Base-by-base conservation (phyloP, 2,329 filamentous ascomycete genomes). In the Stromatinia cepivora region DNA sequence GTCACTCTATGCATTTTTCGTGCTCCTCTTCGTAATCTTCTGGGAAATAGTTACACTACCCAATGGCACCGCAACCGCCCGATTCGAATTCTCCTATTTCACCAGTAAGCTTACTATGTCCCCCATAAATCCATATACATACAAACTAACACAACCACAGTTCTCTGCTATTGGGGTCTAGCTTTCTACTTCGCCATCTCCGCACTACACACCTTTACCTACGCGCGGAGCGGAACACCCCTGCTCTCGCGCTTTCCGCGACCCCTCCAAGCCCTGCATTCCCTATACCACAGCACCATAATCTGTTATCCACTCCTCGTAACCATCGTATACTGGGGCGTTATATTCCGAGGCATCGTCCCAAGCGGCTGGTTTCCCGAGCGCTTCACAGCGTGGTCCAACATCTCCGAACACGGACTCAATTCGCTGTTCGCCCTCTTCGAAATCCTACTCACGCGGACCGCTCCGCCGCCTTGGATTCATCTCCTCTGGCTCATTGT, bases 111-210 rank as follows among this genome's bases (percentile, higher is more conserved):
- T 25, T 2, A 22, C 8, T 20, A 22, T 36, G 53, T 46, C 15
- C 25, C 59, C 11, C 48, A 25, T 15, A 6, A 25, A 22, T 42
- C 45, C 17, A 56, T 25, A 20, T 10, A 15, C 28, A 36, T 34
- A 50, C n/a, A 50, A 48, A 50, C 46, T 67, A 61, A 69, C 36
- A 34, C 36, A 3, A 25, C 9, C 45, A 36, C 48, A 75, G 74
- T 77, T 22, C 75, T 77, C 69, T 92, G 90, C 13, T 95, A 90
- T 84, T 95, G 91, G 91, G 92, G 92, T 2, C 81, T 94, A 48
- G 88, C 86, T 34, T 94, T 94, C 81, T 97, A 96, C 83, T 90
- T 90, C 78, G 83, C 88, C 69, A 81, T 89, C 76, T 84, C 90
- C 1, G 84, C 90, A 25, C 72, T 87, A 25, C 92, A 96, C 81